Percentiles rank a stretch among this genome's conserved stretches.
Conservation (phyloP, 2,329 filamentous ascomycete species). For the Venturia asperata region DNA sequence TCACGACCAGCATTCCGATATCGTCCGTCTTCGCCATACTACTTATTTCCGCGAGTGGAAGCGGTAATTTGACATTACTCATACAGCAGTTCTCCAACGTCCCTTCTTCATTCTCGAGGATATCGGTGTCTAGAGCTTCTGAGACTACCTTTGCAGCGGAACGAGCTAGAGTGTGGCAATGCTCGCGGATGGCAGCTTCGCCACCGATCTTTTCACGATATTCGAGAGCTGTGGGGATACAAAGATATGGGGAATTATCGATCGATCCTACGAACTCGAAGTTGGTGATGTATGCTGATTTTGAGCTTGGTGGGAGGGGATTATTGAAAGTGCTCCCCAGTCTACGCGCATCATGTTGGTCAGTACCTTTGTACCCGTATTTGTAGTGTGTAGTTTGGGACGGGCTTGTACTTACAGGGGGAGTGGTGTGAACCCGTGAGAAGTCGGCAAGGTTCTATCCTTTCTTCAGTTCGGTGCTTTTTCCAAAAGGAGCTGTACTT, state of each 20-base stretch:
- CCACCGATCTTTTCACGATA: slow-evolving; percentile 67
- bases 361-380: too few relatives aligned
- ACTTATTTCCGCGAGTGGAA: slow-evolving; percentile 39
- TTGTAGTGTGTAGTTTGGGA: neutral
- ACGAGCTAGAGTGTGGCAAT: slow-evolving; percentile 56
- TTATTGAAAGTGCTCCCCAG: slow-evolving; percentile 24
- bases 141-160: slow-evolving; percentile 57
- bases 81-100: slow-evolving; percentile 62
- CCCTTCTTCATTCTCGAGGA: slow-evolving; percentile 59
- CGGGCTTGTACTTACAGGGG: slow-evolving; percentile 18
- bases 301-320: slow-evolving; percentile 38
- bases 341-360: neutral
- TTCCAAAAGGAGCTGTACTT: too few relatives aligned
- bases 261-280: slow-evolving; percentile 74
- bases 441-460: slow-evolving; percentile 60
- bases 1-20: slow-evolving; percentile 20
- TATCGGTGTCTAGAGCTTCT: slow-evolving; percentile 53
- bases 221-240: slow-evolving; percentile 61
- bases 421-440: slow-evolving; percentile 62
- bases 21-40: slow-evolving; percentile 21
- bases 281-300: slow-evolving; percentile 56
- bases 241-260: slow-evolving; percentile 66
- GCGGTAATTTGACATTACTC: slow-evolving; percentile 66
- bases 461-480: too few relatives aligned
- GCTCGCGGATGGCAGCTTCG: slow-evolving; percentile 60